Base-by-base conservation (phyloP, 257 asterid genomes). In the Solanum sparsipilum region DNA sequence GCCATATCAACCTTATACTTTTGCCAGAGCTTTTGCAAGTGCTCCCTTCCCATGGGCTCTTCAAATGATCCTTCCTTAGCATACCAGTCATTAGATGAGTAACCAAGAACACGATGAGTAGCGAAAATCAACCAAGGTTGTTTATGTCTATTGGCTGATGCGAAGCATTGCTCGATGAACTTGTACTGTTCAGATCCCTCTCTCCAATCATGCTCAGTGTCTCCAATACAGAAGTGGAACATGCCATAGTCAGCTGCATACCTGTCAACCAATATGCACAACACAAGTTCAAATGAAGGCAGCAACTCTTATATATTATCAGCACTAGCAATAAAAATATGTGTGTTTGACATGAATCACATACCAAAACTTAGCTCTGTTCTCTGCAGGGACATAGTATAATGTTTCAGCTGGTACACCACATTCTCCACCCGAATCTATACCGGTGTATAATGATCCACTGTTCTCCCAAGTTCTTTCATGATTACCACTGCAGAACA, bases 361-460 rank as follows among this genome's bases (percentile, higher is more conserved):
- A 44, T 92, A 90, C 94, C 94, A 93, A 21, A 93, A 93, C 72
- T 93, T 93, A 35, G 93, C 94, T 89, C 92, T 87, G 11, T 91
- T 93, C 36, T 93, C 93, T 1, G 93, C 92, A 5, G 94, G 94
- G 35, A 84, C 79, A 72, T 90, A 93, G 84, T 85, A 91, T 86
- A 89, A 88, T 82, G 93, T 93, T 87, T 93, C 91, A 60, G 93
- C 94, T 78, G 67, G 91, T 84, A 93, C 95, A 36, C 93, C 94
- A 27, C 95, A 93, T 91, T 93, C 95, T 27, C 95, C 95, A 34
- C 94, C 93, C 0, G 93, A 93, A 71, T 93, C 93, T 41, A 81
- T 72, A 9, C 76, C 88, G 18, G 87, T 76, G 31, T 89, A 93
- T 35, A 93, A 89, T 2, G 93, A 89, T 65, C 94, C 95, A 38